Evolutionary conservation across 805 yeast species (phyloP), one percentile per base, ranked within the genome.

Genomic region (Saccharomycopsis babjevae): DNA sequence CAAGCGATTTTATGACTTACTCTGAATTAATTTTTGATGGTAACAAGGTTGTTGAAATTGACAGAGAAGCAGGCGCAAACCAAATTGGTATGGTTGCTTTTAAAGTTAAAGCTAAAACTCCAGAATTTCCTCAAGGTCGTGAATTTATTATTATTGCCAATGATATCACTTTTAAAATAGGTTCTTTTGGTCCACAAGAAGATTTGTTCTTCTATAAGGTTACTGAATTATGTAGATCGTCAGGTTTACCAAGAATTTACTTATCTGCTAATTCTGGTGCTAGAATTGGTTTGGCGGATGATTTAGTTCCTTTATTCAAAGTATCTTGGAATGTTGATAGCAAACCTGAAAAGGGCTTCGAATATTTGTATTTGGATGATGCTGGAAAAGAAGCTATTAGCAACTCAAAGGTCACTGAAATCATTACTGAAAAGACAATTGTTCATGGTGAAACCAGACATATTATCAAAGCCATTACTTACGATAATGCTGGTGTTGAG

Each of bases 241-340:
- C 85, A 66, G 99, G 99, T 63, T 85, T 94, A 68, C 99, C 99
- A 71, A 82, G 99, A 77, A 83, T 94, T 61, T 94, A 94, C 76
- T 79, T 94, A 68, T 89, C 97, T 68, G 99, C 99, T 34, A 94
- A 94, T 82, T 92, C 98, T 63, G 99, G 99, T 80, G 99, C 99
- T 56, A 85, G 99, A 79, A 89, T 94, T 66, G 99, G 99, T 71
- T 83, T 94, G 72, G 99, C 99, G 32, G 98, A 94, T 68, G 99
- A 94, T 75, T 80, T 94, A 65, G 80, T 94, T 60, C 94, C 97
- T 62, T 81, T 83, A 70, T 91, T 84, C 79, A 84, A 88, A 74
- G 97, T 93, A 65, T 90, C 93, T 60, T 94, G 99, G 99, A 88
- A 85, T 67, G 92, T 85, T 67, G 83, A 83, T 50, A 75, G 76